Evolutionary conservation across 345 rosid genomes (phyloP), one percentile per base, ranked within the genome.

Genomic region (Hypericum perforatum): DNA sequence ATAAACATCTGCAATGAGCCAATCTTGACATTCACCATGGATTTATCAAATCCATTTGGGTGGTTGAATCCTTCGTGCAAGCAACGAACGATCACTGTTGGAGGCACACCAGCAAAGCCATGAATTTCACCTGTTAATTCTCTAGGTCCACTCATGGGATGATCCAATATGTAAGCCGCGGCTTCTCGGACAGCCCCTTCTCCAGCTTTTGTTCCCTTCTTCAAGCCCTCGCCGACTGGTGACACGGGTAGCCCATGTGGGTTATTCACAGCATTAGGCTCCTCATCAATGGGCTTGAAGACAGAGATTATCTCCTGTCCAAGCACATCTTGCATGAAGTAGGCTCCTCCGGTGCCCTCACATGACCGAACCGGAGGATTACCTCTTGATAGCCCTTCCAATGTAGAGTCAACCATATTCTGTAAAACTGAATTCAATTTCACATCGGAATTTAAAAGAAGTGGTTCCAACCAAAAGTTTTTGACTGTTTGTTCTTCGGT

Each of bases 31-130:
- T 79, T 75, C 66, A 65, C 67, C 5, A 41, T 47, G 61, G 77
- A 41, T 58, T 36, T 41, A 44, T 62, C 66, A 61, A 60, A 85
- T 62, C 87, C 91, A 6, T 68, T 69, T 40, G 86, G 91, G 66
- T 85, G 72, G 65, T 79, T 76, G 61, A 85, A 85, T 45, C 70
- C 82, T 67, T 64, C 72, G 73, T 85, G 92, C 68, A 82, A 70
- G 68, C 97, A 85, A 75, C 64, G 79, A 59, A 89, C 79, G 86
- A 89, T 79, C 40, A 70, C 62, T 37, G 95, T 89, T 10, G 87
- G 97, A 4, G 95, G 95, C 60, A 89, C 95, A 32, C 92, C 92
- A 60, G 97, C 75, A 72, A 82, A 89, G 22, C 95, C 95, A 7
- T 58, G 56, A 58, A 71, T 63, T 0, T 72, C 78, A 60, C 58